Base-by-base conservation (phyloP, 2,329 filamentous ascomycete genomes). In the Curvularia lunata region DNA sequence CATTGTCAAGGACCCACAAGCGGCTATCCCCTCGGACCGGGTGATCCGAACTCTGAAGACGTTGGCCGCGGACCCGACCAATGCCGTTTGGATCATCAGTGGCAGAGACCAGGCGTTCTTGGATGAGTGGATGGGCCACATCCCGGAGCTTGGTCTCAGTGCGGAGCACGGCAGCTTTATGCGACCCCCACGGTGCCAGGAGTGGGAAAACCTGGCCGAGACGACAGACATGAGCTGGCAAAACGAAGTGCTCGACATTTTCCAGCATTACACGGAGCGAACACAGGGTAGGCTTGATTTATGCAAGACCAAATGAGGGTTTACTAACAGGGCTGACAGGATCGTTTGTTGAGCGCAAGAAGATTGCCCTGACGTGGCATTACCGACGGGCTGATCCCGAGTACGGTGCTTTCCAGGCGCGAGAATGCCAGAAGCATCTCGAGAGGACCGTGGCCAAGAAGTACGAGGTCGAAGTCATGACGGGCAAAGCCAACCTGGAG, bases 111-210 rank as follows among this genome's bases (percentile, higher is more conserved):
- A 97, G 73, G 89, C 89, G 7, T 99, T 99, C 79, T 80, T 99
- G 58, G 87, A 90, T 65, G 89, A 96, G 65, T 93, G 94, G 81
- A 88, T 98, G 75, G 95, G 94, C n/a, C 90, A 96, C 77, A 96
- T 98, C 64, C 77, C 86, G 1, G 88, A 91, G 72, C 82, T 99
- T 12, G 95, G 95, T n/a, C 89, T 99, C 72, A 96, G 92, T 68
- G 95, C 95, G 1, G 95, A 99, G 79, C 95, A 99, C 73, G 95
- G 95, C 51, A 97, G 92, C 72, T 99, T 98, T 76, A 92, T 98
- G 78, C 88, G 91, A 59, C 84, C 91, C 64, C 95, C 95, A 5
- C 85, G 88, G 38, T 84, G 83, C 18, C 85, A 88, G 2, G 84
- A 88, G 40, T 99, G 95, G 95, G 87, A 92, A 75, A 97, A 97